phyloP scores from a whole-genome alignment of 2,329 filamentous ascomycete species.

The Elsinoe batatas region DNA sequence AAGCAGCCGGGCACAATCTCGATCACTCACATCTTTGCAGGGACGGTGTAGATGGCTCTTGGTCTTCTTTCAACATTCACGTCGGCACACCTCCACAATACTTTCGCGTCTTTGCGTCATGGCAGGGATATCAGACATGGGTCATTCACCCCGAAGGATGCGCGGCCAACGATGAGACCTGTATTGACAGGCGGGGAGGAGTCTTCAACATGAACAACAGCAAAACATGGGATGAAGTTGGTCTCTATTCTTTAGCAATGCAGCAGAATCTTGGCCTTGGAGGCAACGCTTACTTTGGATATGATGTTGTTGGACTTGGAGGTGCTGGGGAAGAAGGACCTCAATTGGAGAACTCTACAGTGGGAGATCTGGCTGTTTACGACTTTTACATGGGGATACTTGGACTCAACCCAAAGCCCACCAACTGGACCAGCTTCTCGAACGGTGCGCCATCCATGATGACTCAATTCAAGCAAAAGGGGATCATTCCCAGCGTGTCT shows the following conservation, averaged over 20 bases:
- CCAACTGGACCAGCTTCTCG: constrained; percentile 43
- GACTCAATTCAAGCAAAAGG: constrained; percentile 44
- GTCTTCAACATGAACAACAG: constrained; percentile 48
- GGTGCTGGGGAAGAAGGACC: constrained; percentile 31
- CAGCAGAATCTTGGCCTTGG: constrained; percentile 45
- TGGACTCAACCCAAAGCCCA: constrained; percentile 40
- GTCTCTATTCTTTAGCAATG: constrained; percentile 51
- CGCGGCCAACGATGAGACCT: constrained; percentile 28
- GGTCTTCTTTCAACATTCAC: constrained; percentile 59
- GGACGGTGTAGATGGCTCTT: constrained; percentile 58
- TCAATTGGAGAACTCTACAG: constrained; percentile 33
- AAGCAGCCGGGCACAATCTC: not conserved
- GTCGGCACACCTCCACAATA: constrained; percentile 45
- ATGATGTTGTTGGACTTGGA: constrained; percentile 39
- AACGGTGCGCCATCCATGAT: constrained; percentile 46
- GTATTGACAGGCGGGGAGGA: constrained; percentile 48
- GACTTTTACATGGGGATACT: constrained; percentile 39
- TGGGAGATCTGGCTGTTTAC: constrained; percentile 31
- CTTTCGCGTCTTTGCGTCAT: constrained; percentile 53
- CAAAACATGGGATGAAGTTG: constrained; percentile 48
- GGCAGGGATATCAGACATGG: constrained; percentile 62
- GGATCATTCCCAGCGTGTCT: constrained; percentile 58
- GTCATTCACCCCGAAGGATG: constrained; percentile 52
- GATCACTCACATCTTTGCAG: constrained; percentile 27
- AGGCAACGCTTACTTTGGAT: constrained; percentile 56